These are phyloP conservation scores for Moesziomyces sp. DNA, from an alignment of 1,284 basidiomycete genomes.

Conservation along the genomic window DNA sequence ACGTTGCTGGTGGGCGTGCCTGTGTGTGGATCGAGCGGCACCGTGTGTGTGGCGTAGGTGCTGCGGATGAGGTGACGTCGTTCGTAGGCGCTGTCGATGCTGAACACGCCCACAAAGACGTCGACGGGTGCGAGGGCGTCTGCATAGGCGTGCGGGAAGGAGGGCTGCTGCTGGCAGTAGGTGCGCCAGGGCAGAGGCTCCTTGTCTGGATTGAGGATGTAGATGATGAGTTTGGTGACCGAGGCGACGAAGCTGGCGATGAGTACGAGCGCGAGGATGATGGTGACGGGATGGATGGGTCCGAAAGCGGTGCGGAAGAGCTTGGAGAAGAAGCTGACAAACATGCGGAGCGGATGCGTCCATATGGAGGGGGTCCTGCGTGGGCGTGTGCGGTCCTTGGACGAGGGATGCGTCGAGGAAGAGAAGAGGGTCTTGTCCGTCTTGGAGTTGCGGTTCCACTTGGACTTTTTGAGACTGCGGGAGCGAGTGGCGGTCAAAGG, in stretches of 20 bases:
- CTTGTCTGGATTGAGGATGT: slow-evolving; percentile 95
- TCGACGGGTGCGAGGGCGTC: slow-evolving; percentile 86
- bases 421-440: slow-evolving; percentile 38
- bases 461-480: slow-evolving; percentile 39
- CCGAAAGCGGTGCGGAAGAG: slow-evolving; percentile 50
- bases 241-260: slow-evolving; percentile 55
- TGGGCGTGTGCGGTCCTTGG: slow-evolving; percentile 24
- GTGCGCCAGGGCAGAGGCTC: slow-evolving; percentile 91
- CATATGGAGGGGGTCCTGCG: slow-evolving; percentile 24
- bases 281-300: slow-evolving; percentile 52
- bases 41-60: slow-evolving; percentile 83
- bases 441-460: slow-evolving; percentile 41
- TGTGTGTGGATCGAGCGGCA: slow-evolving; percentile 62
- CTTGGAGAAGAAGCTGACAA: slow-evolving; percentile 38
- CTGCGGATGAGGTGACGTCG: slow-evolving; percentile 88
- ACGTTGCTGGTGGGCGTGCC: slow-evolving; percentile 74
- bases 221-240: slow-evolving; percentile 74
- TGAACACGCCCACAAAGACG: slow-evolving; percentile 90
- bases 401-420: slow-evolving; percentile 13
- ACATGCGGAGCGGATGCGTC: slow-evolving; percentile 36
- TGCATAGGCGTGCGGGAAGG: slow-evolving; percentile 69
- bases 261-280: slow-evolving; percentile 50
- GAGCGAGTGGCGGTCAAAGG: slow-evolving; percentile 24
- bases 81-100: slow-evolving; percentile 80
- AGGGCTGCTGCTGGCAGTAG: slow-evolving; percentile 78